phyloP scores from a whole-genome alignment of 139 green algal genomes.

The Tetradesmus obliquus region DNA sequence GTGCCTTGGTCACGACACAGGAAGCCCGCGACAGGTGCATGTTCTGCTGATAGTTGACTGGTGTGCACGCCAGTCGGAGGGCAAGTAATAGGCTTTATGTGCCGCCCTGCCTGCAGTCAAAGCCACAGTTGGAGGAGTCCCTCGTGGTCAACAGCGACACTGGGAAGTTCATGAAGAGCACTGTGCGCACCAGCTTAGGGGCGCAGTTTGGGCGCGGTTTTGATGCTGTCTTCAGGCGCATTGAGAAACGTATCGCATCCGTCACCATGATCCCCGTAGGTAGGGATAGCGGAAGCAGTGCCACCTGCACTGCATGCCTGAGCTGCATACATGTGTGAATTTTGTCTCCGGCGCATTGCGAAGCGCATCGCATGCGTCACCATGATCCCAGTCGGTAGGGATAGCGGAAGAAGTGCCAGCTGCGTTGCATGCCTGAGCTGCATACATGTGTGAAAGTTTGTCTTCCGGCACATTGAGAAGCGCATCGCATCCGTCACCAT shows the following conservation, averaged over 20 bases:
- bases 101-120: background rate
- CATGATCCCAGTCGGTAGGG: slow-evolving; percentile 65
- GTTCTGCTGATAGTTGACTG: too few relatives aligned
- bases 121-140: slow-evolving; percentile 63
- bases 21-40: too few relatives aligned
- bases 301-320: background rate
- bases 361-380: slow-evolving; percentile 68
- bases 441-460: background rate
- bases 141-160: slow-evolving; percentile 71
- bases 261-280: slow-evolving; percentile 72
- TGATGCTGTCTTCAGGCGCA: slow-evolving; percentile 64
- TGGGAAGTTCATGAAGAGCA: slow-evolving; percentile 62
- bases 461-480: slow-evolving; percentile 72
- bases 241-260: slow-evolving; percentile 73
- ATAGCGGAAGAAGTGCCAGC: background rate
- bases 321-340: background rate
- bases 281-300: background rate
- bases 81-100: too few relatives aligned
- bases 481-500: slow-evolving; percentile 71
- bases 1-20: too few relatives aligned
- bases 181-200: slow-evolving; percentile 63
- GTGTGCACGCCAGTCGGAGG: too few relatives aligned
- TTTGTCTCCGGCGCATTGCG: slow-evolving; percentile 52
- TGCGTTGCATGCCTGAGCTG: background rate
- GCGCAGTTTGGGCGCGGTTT: slow-evolving; percentile 61